phyloP scores from a whole-genome alignment of 148 eudicot genomes.

The Pharnaceum exiguum region DNA sequence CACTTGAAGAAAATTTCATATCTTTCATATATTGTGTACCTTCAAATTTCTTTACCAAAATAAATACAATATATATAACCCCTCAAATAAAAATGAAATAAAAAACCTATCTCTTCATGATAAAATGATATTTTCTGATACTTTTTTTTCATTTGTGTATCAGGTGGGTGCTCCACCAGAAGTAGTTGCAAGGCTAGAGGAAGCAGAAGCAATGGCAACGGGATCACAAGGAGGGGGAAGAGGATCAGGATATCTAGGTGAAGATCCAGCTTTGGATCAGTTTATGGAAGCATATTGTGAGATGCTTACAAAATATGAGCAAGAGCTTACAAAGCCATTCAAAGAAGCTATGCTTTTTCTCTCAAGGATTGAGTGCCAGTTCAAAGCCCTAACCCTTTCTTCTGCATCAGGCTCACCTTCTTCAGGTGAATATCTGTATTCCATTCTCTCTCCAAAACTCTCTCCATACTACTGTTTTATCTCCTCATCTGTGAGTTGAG shows the following conservation, averaged over 20 bases:
- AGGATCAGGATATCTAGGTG: conserved; percentile 35
- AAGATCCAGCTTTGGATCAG: conserved; percentile 92
- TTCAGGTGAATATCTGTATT: conserved; percentile 38
- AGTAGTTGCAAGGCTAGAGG: conserved; percentile 86
- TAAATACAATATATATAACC: no score
- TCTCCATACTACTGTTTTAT: conserved; percentile 1
- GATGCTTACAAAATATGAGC: conserved; percentile 87
- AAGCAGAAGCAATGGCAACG: conserved; percentile 44
- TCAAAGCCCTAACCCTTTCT: conserved; percentile 70
- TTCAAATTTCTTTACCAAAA: no score
- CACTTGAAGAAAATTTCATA: neutral
- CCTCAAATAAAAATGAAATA: no score
- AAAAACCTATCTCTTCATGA: no score
- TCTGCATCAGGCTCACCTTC: conserved; percentile 38
- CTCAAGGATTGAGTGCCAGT: conserved; percentile 76
- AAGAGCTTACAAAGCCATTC: conserved; percentile 86
- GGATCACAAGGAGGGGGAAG: conserved; percentile 18
- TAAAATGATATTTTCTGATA: no score
- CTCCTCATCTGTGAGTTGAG: no score
- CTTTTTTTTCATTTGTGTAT: neutral
- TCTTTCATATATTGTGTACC: neutral
- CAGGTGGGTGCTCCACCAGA: conserved; percentile 98
- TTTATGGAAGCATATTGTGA: conserved; percentile 99
- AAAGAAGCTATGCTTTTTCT: conserved; percentile 95
- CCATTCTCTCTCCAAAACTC: neutral